Conservation (phyloP, 768 basidiomycete species). For the Tulasnella sp. region DNA sequence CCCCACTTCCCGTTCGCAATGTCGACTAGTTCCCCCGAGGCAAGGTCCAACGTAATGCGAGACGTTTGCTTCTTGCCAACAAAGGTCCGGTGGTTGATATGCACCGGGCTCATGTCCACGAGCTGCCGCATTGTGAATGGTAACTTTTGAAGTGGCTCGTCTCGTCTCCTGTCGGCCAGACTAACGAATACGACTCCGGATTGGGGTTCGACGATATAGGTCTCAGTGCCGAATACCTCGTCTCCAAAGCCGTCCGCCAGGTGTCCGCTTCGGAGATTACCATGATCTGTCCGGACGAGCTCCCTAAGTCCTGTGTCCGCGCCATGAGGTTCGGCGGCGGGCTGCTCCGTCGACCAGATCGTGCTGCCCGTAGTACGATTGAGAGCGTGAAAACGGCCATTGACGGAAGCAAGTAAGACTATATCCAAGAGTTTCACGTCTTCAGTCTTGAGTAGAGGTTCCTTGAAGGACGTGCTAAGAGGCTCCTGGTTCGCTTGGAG, state of each 20-base stretch:
- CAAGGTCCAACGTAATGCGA: slow-evolving; percentile 38
- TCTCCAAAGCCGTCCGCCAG: slow-evolving; percentile 6
- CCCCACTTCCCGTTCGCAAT: slow-evolving; percentile 49
- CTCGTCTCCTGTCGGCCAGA: slow-evolving; percentile 36
- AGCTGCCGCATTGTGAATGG: slow-evolving; percentile 87
- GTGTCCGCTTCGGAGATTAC: slow-evolving; percentile 16
- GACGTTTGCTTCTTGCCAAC: slow-evolving; percentile 88
- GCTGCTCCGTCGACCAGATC: slow-evolving; percentile 77
- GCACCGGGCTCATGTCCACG: slow-evolving; percentile 77
- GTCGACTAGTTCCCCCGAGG: slow-evolving; percentile 70
- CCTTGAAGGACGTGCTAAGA: not conserved
- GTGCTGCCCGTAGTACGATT: slow-evolving; percentile 72
- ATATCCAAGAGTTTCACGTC: slow-evolving; percentile 68
- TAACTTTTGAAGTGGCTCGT: slow-evolving; percentile 66
- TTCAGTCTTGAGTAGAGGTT: slow-evolving; percentile 10
- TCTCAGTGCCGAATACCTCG: slow-evolving; percentile 38
- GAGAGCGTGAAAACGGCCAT: slow-evolving; percentile 90
- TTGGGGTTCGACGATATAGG: slow-evolving; percentile 92
- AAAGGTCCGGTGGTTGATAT: slow-evolving; percentile 71
- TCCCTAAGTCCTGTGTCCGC: slow-evolving; percentile 49
- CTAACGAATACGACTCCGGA: slow-evolving; percentile 88
- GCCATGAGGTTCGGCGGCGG: slow-evolving; percentile 24
- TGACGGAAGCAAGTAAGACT: slow-evolving; percentile 83
- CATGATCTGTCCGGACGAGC: slow-evolving; percentile 60
- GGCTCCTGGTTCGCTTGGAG: not conserved